phyloP scores from a whole-genome alignment of 1,139 yeast species.

The Scheffersomyces segobiensis region DNA sequence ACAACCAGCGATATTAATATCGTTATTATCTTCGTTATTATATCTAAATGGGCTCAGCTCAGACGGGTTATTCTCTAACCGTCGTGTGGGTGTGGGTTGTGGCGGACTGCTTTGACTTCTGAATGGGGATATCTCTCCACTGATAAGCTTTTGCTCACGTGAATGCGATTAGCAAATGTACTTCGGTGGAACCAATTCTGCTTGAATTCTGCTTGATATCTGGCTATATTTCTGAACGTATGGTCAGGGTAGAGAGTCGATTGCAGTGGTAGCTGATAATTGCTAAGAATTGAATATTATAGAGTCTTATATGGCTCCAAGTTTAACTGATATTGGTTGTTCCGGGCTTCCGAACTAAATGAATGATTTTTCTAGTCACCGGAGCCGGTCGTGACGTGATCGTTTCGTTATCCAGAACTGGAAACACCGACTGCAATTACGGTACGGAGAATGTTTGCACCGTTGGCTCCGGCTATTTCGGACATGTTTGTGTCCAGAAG shows the following conservation, averaged over 20 bases:
- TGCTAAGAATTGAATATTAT: neutral
- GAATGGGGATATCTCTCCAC: neutral
- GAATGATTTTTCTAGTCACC: neutral
- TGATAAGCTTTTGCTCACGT: neutral
- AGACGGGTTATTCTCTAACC: neutral
- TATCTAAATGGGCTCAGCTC: neutral
- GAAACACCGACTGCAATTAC: neutral
- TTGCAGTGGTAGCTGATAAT: neutral
- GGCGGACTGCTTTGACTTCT: neutral
- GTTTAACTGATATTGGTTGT: neutral
- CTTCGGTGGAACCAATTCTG: no score
- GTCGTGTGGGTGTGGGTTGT: neutral
- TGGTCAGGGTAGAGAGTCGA: no score
- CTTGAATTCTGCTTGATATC: no score
- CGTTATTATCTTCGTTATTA: neutral
- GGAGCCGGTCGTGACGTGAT: neutral
- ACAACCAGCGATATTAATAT: neutral
- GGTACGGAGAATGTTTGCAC: neutral
- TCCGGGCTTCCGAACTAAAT: neutral
- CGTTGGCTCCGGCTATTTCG: neutral
- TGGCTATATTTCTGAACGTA: no score
- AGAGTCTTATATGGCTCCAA: neutral
- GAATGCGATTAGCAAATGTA: neutral
- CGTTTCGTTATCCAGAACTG: neutral
- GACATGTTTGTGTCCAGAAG: neutral